phyloP scores from a whole-genome alignment of 768 basidiomycete species.

The Coprinopsis cinerea region DNA sequence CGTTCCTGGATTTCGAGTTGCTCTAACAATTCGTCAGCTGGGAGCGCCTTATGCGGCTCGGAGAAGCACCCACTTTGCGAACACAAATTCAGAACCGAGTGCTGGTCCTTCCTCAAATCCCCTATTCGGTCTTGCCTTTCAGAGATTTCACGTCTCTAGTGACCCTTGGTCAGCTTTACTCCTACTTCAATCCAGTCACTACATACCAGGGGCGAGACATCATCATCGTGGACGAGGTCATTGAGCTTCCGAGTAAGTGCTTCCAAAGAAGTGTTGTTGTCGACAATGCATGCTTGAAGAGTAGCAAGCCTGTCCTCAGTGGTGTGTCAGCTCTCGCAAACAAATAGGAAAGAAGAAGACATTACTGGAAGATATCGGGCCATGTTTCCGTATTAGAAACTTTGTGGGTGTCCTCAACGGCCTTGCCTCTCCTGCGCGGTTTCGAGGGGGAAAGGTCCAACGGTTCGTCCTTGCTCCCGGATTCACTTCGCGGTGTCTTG shows the following conservation, averaged over 20 bases:
- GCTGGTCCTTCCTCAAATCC: conserved; percentile 39
- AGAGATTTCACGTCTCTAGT: conserved; percentile 57
- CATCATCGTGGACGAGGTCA: conserved; percentile 37
- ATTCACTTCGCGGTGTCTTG: conserved; percentile 28
- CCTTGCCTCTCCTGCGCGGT: conserved; percentile 1
- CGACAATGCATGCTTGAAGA: conserved; percentile 46
- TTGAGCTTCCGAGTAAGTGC: conserved; percentile 46
- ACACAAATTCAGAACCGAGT: conserved; percentile 35
- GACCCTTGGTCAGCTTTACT: conserved; percentile 16
- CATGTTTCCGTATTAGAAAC: conserved; percentile 46
- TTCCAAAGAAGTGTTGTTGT: conserved; percentile 42
- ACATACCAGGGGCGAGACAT: conserved; percentile 37
- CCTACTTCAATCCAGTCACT: conserved; percentile 8
- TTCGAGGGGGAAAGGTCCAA: background rate
- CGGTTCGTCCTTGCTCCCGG: conserved; percentile 12
- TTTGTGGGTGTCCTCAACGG: background rate
- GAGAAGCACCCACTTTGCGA: conserved; percentile 38
- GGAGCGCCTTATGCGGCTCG: background rate
- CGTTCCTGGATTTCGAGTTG: conserved; percentile 30
- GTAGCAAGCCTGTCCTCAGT: conserved; percentile 39
- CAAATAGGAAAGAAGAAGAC: conserved; percentile 18
- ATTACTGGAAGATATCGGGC: conserved; percentile 71
- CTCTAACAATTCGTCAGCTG: conserved; percentile 19
- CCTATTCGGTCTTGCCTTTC: conserved; percentile 55
- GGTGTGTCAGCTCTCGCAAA: background rate